Evolutionary conservation across 2,329 filamentous ascomycete genomes (phyloP).

Genomic region (Fusarium sp.): DNA sequence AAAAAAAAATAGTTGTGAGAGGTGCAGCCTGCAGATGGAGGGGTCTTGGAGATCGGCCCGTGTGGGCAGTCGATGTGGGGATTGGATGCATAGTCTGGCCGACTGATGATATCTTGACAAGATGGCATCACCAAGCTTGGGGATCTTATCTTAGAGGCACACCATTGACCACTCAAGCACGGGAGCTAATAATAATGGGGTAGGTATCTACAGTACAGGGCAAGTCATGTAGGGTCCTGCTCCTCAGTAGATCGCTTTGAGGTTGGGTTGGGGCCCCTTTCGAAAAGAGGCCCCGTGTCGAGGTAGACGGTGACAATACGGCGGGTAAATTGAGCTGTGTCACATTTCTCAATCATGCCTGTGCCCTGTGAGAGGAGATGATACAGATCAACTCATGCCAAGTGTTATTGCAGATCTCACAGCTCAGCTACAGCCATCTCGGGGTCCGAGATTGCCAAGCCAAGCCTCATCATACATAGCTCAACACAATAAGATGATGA

Average conservation of each 20-base stretch:
- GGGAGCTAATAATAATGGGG: conserved; percentile 19
- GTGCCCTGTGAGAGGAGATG: too few relatives aligned
- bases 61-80: conserved; percentile 30
- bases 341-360: too few relatives aligned
- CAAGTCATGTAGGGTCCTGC: conserved; percentile 17
- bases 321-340: too few relatives aligned
- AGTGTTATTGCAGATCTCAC: background rate
- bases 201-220: background rate
- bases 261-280: too few relatives aligned
- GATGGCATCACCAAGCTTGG: conserved; percentile 43
- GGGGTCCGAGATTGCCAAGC: conserved; percentile 8
- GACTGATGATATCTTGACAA: conserved; percentile 37
- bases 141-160: conserved; percentile 40
- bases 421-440: background rate
- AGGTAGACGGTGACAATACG: background rate
- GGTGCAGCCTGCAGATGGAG: conserved; percentile 9
- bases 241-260: conserved; percentile 11
- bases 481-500: conserved; percentile 4
- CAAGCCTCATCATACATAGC: conserved; percentile 17
- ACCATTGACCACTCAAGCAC: conserved; percentile 28
- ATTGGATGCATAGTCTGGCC: conserved; percentile 16
- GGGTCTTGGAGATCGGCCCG: conserved; percentile 45
- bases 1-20: conserved; percentile 8
- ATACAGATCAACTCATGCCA: conserved; percentile 2
- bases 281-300: background rate